Evolutionary conservation across 208 protist species (phyloP).

Genomic region (Trypanosoma scelopori): DNA sequence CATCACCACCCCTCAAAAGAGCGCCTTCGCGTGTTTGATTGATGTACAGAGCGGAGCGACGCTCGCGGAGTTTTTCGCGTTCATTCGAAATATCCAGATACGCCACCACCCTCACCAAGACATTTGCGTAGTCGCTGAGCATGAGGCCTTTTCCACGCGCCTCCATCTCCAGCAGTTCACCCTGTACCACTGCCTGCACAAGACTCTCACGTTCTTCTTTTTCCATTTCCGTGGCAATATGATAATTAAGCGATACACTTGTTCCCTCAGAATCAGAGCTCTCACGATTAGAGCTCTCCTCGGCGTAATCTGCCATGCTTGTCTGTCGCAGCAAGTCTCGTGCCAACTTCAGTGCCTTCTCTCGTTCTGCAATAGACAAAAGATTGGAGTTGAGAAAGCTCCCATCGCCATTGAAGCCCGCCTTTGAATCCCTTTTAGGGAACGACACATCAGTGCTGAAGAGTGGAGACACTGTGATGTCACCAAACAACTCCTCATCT

Average conservation of each 20-base stretch:
- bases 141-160: slow-evolving; percentile 15
- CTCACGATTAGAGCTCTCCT: slow-evolving; percentile 20
- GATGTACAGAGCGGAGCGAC: slow-evolving; percentile 35
- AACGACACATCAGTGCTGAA: slow-evolving; percentile 29
- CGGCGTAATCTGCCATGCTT: slow-evolving; percentile 28
- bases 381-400: not conserved
- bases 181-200: slow-evolving; percentile 44
- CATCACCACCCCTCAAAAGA: slow-evolving; percentile 12
- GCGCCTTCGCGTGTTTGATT: slow-evolving; percentile 8
- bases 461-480: slow-evolving; percentile 32
- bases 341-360: slow-evolving; percentile 48
- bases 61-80: slow-evolving; percentile 64
- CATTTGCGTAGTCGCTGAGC: slow-evolving; percentile 26
- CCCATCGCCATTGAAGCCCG: slow-evolving; percentile 10
- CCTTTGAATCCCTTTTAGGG: slow-evolving; percentile 9
- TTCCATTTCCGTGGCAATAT: slow-evolving; percentile 68
- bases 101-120: slow-evolving; percentile 48
- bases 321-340: slow-evolving; percentile 43
- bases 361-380: slow-evolving; percentile 35
- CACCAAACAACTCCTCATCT: slow-evolving; percentile 55
- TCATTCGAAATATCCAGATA: slow-evolving; percentile 85
- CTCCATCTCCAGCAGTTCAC: slow-evolving; percentile 29
- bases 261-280: slow-evolving; percentile 49
- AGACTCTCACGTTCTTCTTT: slow-evolving; percentile 59
- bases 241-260: slow-evolving; percentile 76